phyloP scores from a whole-genome alignment of 768 basidiomycete genomes.

The Boletus huronensis region DNA sequence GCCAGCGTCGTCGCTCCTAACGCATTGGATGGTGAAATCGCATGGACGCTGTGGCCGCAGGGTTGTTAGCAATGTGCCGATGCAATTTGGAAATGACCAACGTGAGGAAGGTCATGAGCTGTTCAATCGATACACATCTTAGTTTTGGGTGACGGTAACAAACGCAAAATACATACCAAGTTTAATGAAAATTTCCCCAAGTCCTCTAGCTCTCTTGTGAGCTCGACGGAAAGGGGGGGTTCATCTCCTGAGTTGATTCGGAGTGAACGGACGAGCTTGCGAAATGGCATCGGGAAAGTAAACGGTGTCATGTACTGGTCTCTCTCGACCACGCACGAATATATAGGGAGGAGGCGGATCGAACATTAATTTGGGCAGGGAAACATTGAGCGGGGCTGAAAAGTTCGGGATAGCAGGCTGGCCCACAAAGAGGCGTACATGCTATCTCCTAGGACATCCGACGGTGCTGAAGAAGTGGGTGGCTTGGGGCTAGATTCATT shows the following conservation, averaged over 20 bases:
- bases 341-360: conserved; percentile 5
- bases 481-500: neutral
- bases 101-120: conserved; percentile 31
- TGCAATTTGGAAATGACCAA: conserved; percentile 6
- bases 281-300: conserved; percentile 9
- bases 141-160: neutral
- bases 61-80: neutral
- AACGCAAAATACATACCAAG: conserved; percentile 11
- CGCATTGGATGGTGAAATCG: conserved; percentile 15
- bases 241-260: conserved; percentile 1
- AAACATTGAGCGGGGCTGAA: neutral
- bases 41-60: conserved; percentile 18
- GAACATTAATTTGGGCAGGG: neutral
- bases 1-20: conserved; percentile 22
- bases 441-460: neutral
- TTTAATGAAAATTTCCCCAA: conserved; percentile 20
- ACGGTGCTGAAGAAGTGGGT: neutral
- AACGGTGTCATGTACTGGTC: neutral
- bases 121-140: neutral
- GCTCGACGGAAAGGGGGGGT: conserved; percentile 7
- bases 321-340: neutral
- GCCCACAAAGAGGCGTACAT: neutral
- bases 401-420: neutral
- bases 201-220: conserved; percentile 21
- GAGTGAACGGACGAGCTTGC: neutral